phyloP scores from a whole-genome alignment of 176 grass and related monocot genomes.

The Leersia perrieri region DNA sequence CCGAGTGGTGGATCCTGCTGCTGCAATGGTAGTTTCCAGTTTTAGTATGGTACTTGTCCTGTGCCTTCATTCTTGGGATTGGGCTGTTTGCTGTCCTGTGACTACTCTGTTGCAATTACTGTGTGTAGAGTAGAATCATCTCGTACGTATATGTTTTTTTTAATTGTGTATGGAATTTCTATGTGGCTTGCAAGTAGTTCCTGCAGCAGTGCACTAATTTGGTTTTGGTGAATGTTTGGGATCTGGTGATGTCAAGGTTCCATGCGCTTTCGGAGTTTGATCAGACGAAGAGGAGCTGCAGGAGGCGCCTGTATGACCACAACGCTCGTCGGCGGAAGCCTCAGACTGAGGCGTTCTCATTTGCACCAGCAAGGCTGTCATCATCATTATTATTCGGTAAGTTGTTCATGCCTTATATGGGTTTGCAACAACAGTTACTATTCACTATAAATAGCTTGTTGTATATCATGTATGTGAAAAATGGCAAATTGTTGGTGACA shows the following conservation, averaged over 20 bases:
- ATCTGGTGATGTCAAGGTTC: slow-evolving; percentile 58
- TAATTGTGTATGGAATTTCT: neutral
- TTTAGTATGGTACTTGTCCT: slow-evolving; percentile 37
- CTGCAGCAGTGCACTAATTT: neutral
- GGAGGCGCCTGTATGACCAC: slow-evolving; percentile 75
- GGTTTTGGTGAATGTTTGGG: slow-evolving; percentile 28
- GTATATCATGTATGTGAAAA: neutral
- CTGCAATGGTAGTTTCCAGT: slow-evolving; percentile 31
- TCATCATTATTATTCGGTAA: slow-evolving; percentile 65
- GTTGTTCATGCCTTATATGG: neutral
- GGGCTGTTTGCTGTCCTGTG: neutral
- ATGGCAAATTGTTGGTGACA: neutral
- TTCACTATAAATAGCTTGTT: neutral
- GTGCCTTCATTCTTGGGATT: slow-evolving; percentile 21
- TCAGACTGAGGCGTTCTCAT: slow-evolving; percentile 48
- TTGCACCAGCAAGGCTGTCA: slow-evolving; percentile 38
- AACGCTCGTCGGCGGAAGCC: slow-evolving; percentile 75
- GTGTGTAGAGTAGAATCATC: neutral
- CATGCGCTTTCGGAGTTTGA: slow-evolving; percentile 73
- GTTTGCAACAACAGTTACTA: neutral
- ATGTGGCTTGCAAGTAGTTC: neutral
- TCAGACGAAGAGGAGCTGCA: slow-evolving; percentile 79
- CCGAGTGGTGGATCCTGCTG: slow-evolving; percentile 34
- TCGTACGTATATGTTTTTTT: neutral
- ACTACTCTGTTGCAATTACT: slow-evolving; percentile 26